Percentiles rank a stretch among this genome's conserved stretches.
Conservation (phyloP, 2,329 filamentous ascomycete species). For the Aspergillus unguis region DNA sequence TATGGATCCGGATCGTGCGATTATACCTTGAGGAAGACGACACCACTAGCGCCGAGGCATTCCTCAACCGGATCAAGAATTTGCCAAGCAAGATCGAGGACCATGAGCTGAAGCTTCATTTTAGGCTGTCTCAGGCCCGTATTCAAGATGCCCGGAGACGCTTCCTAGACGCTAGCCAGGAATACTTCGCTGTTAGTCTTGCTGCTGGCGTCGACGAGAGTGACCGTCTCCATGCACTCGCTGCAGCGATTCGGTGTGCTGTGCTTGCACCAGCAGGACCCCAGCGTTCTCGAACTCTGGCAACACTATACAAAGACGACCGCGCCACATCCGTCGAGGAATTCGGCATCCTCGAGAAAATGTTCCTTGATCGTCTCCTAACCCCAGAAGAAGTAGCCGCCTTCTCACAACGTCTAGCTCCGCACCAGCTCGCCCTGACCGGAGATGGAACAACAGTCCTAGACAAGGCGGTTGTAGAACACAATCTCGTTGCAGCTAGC, state of each 20-base stretch:
- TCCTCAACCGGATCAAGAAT: constrained; percentile 93
- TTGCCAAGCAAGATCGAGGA: constrained; percentile 74
- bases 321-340: constrained; percentile 71
- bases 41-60: constrained; percentile 76
- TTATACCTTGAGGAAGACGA: constrained; percentile 95
- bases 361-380: constrained; percentile 87
- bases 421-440: constrained; percentile 87
- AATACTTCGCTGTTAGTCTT: constrained; percentile 84
- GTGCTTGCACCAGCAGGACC: constrained; percentile 91
- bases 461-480: constrained; percentile 89
- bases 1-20: constrained; percentile 92
- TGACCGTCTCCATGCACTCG: constrained; percentile 79
- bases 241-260: constrained; percentile 85
- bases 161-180: constrained; percentile 81
- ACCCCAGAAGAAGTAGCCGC: constrained; percentile 76
- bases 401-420: constrained; percentile 74
- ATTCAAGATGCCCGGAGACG: constrained; percentile 87
- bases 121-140: constrained; percentile 85
- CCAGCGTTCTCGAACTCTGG: constrained; percentile 72
- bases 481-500: constrained; percentile 86
- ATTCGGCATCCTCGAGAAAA: constrained; percentile 90
- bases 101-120: constrained; percentile 73
- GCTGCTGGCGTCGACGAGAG: constrained; percentile 75
- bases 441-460: constrained; percentile 90
- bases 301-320: constrained; percentile 90